These are phyloP conservation scores for Fusarium anguioides DNA, from an alignment of 2,329 filamentous ascomycete genomes.

Conservation along the genomic window DNA sequence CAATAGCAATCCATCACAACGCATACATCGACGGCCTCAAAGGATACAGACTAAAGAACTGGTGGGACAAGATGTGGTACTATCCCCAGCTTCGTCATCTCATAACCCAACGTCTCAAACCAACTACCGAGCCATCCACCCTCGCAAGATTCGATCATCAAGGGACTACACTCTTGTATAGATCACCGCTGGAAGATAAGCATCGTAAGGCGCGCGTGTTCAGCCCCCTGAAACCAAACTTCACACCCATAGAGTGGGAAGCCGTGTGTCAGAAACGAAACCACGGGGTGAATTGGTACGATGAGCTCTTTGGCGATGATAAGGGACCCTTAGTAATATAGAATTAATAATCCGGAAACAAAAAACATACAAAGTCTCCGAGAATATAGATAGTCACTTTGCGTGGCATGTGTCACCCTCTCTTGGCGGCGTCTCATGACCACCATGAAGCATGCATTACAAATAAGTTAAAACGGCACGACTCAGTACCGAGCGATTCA, in stretches of 20 bases:
- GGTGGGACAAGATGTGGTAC: slow-evolving; percentile 54
- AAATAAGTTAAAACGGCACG: slow-evolving; percentile 9
- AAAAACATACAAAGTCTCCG: too few relatives aligned
- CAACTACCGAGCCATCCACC: neutral
- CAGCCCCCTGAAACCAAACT: slow-evolving; percentile 36
- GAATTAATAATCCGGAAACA: neutral
- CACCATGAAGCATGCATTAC: neutral
- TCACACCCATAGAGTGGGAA: slow-evolving; percentile 47
- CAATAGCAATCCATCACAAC: slow-evolving; percentile 54
- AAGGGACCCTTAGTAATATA: slow-evolving; percentile 45
- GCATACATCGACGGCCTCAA: slow-evolving; percentile 51
- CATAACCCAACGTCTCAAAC: slow-evolving; percentile 42
- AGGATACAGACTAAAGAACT: slow-evolving; percentile 47
- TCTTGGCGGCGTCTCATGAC: slow-evolving; percentile 21
- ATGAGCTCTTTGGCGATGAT: slow-evolving; percentile 50
- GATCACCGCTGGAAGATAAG: slow-evolving; percentile 30
- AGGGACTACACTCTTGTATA: slow-evolving; percentile 39
- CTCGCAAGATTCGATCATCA: slow-evolving; percentile 30
- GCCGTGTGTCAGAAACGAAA: slow-evolving; percentile 49
- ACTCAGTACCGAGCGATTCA: neutral
- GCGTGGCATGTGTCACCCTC: neutral
- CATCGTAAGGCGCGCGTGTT: slow-evolving; percentile 39
- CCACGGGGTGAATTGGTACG: slow-evolving; percentile 45
- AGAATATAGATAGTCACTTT: too few relatives aligned
- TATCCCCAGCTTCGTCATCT: slow-evolving; percentile 48